Evolutionary conservation across 805 yeast genomes (phyloP).

Genomic region (Ogataea glucozyma): DNA sequence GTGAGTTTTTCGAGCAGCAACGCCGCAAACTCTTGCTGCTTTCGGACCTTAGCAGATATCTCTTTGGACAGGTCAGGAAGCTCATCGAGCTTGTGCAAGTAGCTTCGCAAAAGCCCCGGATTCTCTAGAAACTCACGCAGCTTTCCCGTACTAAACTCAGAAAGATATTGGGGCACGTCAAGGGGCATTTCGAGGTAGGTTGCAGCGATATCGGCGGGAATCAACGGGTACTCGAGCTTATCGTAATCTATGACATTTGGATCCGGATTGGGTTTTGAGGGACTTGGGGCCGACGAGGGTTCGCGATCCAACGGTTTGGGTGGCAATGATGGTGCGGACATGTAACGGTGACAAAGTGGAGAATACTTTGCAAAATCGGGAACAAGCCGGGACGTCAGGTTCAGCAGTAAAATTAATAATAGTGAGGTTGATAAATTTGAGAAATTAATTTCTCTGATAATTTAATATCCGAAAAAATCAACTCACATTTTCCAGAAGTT

Average conservation of each 20-base stretch:
- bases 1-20: slow-evolving; percentile 26
- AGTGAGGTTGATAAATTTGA: too few species aligned
- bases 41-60: slow-evolving; percentile 38
- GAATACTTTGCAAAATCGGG: too few species aligned
- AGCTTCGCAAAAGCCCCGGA: slow-evolving; percentile 22
- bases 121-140: slow-evolving; percentile 23
- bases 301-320: slow-evolving; percentile 5
- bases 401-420: too few species aligned
- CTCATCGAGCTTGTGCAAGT: slow-evolving; percentile 18
- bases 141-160: slow-evolving; percentile 25
- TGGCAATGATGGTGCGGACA: slow-evolving; percentile 13
- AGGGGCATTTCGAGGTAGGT: slow-evolving; percentile 10
- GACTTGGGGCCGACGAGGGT: neutral
- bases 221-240: slow-evolving; percentile 26
- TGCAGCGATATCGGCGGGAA: slow-evolving; percentile 20
- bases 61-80: slow-evolving; percentile 16
- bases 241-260: slow-evolving; percentile 19
- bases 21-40: slow-evolving; percentile 38
- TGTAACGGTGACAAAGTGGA: too few species aligned
- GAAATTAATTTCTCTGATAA: too few species aligned
- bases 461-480: too few species aligned
- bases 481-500: too few species aligned
- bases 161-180: slow-evolving; percentile 25
- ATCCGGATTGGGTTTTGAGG: neutral
- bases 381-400: too few species aligned